Conservation (phyloP, 495 filamentous ascomycete genomes). For the Parachaetomium inaequale region DNA sequence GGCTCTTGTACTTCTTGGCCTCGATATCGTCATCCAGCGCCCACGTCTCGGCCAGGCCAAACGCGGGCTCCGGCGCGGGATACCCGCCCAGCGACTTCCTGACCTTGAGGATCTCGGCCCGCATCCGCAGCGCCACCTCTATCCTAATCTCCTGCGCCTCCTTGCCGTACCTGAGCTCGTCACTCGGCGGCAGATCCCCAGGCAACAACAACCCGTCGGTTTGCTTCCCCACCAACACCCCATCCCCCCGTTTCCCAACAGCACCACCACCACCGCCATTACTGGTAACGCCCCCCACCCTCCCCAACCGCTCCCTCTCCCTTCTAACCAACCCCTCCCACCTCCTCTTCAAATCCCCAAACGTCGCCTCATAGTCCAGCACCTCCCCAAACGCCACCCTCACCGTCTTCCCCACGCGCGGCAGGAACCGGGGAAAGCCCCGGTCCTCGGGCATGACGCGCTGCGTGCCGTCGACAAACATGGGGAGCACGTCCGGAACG, state of each 20-base stretch:
- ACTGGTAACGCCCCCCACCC: not conserved
- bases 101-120: constrained; percentile 75
- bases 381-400: constrained; percentile 70
- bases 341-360: constrained; percentile 62
- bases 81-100: constrained; percentile 60
- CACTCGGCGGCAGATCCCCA: constrained; percentile 47
- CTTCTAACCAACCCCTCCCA: constrained; percentile 61
- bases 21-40: constrained; percentile 25
- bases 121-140: constrained; percentile 73
- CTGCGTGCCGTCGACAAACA: constrained; percentile 88
- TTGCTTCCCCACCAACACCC: constrained; percentile 13
- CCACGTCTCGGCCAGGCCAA: constrained; percentile 51
- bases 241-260: not conserved
- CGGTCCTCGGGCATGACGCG: constrained; percentile 79
- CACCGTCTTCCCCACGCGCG: constrained; percentile 66
- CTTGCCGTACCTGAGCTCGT: constrained; percentile 56
- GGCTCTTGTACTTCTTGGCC: constrained; percentile 44
- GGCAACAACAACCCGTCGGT: constrained; percentile 55
- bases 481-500: constrained; percentile 80
- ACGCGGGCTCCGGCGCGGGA: constrained; percentile 66
- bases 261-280: not conserved
- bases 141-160: constrained; percentile 77
- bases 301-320: constrained; percentile 11
- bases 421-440: constrained; percentile 74
- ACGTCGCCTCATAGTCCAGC: constrained; percentile 56